Evolutionary conservation across 2,329 filamentous ascomycete species (phyloP).

Genomic region (Diaporthe ampelina): DNA sequence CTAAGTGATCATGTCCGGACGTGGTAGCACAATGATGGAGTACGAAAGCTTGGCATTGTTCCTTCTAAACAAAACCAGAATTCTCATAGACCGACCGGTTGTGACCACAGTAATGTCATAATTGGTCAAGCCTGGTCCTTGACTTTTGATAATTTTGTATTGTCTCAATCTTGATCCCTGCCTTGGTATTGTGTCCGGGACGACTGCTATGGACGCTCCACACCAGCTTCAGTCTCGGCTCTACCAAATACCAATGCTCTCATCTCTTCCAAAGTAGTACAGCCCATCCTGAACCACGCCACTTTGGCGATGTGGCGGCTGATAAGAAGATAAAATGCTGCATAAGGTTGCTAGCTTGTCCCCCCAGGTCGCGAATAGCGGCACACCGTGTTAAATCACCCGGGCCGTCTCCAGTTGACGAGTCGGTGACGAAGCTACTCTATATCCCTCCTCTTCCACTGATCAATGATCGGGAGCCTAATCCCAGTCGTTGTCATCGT

Average conservation of each 20-base stretch:
- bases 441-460: background rate
- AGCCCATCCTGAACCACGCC: slow-evolving; percentile 6
- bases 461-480: background rate
- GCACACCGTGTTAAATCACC: background rate
- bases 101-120: background rate
- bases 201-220: slow-evolving; percentile 3
- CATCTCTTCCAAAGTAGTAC: background rate
- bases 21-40: slow-evolving; percentile 1
- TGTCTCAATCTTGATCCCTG: slow-evolving; percentile 24
- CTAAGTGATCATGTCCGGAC: slow-evolving; percentile 4
- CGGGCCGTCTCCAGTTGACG: background rate
- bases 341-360: slow-evolving; percentile 16
- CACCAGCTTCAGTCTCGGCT: background rate
- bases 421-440: background rate
- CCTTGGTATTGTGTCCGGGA: background rate
- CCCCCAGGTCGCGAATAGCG: background rate
- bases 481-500: slow-evolving; percentile 81
- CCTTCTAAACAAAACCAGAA: slow-evolving; percentile 6
- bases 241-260: background rate
- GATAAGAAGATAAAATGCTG: slow-evolving; percentile 30
- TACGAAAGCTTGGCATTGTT: background rate
- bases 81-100: slow-evolving; percentile 6
- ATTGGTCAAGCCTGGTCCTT: background rate
- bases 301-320: background rate
- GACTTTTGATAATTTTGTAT: slow-evolving; percentile 28